phyloP scores from a whole-genome alignment of 768 basidiomycete species.

The Leccinum variicolor region DNA sequence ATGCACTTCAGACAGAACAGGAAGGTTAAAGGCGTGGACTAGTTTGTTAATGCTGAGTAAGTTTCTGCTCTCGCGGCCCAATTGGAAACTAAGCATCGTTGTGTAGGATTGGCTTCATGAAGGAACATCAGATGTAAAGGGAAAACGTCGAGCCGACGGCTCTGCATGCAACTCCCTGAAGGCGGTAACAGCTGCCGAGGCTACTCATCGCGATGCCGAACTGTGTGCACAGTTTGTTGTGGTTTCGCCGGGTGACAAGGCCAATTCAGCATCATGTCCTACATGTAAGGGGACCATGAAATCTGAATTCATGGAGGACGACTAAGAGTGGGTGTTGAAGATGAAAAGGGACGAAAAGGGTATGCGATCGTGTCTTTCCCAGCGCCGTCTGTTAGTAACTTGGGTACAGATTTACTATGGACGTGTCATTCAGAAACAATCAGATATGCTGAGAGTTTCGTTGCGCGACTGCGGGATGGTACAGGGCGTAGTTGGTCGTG shows the following conservation, averaged over 20 bases:
- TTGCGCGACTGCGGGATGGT: slow-evolving; percentile 65
- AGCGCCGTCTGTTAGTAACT: background rate
- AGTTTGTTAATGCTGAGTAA: slow-evolving; percentile 81
- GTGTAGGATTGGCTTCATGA: too few relatives aligned
- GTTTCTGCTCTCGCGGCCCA: too few relatives aligned
- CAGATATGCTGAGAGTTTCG: slow-evolving; percentile 59
- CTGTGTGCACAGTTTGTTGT: too few relatives aligned
- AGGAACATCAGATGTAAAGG: too few relatives aligned
- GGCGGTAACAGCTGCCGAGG: too few relatives aligned
- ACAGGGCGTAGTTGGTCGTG: slow-evolving; percentile 63
- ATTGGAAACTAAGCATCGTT: too few relatives aligned
- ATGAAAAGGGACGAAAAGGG: slow-evolving; percentile 83
- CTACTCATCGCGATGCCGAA: too few relatives aligned
- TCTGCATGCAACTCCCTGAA: too few relatives aligned
- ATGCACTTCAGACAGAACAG: slow-evolving; percentile 96
- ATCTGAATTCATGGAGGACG: slow-evolving; percentile 90
- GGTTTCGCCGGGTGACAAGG: slow-evolving; percentile 85
- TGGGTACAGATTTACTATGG: slow-evolving; percentile 66
- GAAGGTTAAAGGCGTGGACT: slow-evolving; percentile 79
- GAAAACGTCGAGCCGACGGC: too few relatives aligned
- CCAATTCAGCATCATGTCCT: slow-evolving; percentile 80
- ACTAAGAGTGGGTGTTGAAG: slow-evolving; percentile 97
- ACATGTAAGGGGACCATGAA: slow-evolving; percentile 94
- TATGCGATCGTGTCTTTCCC: slow-evolving; percentile 35
- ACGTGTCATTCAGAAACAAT: slow-evolving; percentile 87